phyloP scores from a whole-genome alignment of 2,329 filamentous ascomycete genomes.

The Claviceps paspali region DNA sequence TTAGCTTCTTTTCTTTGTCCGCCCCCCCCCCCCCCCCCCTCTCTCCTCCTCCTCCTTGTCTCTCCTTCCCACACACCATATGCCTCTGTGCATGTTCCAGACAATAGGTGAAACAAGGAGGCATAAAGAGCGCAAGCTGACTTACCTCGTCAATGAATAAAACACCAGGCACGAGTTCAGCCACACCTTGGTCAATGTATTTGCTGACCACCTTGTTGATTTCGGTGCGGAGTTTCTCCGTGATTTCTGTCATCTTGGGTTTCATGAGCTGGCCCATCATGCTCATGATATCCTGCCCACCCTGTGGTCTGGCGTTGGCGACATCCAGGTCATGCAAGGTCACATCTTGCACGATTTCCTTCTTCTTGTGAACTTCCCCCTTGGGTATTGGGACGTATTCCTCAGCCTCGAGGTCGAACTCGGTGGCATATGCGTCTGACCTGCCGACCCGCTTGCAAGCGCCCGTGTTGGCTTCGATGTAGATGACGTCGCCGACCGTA shows the following conservation, averaged over 20 bases:
- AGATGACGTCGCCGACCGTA: conserved; percentile 90
- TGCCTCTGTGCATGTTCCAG: too few relatives aligned
- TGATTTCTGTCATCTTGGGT: conserved; percentile 98
- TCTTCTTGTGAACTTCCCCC: conserved; percentile 99
- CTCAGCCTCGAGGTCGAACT: conserved; percentile 96
- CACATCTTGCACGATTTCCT: conserved; percentile 98
- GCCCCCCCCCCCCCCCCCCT: too few relatives aligned
- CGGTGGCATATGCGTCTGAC: conserved; percentile 92
- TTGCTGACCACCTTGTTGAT: conserved; percentile 99
- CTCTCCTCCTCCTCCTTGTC: too few relatives aligned
- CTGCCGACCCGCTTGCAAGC: conserved; percentile 94
- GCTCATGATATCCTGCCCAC: conserved; percentile 98
- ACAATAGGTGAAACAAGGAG: conserved; percentile 1
- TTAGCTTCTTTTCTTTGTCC: conserved; percentile 2
- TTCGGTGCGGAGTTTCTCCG: conserved; percentile 85
- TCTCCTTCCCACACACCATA: too few relatives aligned
- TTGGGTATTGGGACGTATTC: conserved; percentile 98
- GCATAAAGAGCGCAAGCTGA: not conserved
- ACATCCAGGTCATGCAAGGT: conserved; percentile 94
- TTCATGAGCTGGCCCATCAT: conserved; percentile 99
- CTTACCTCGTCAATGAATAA: conserved; percentile 94
- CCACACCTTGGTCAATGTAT: conserved; percentile 96
- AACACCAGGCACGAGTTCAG: conserved; percentile 93
- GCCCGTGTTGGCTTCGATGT: conserved; percentile 97
- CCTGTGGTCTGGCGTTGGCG: conserved; percentile 87